These are phyloP conservation scores for Dothistroma septosporum DNA, from an alignment of 2,329 filamentous ascomycete genomes.

Conservation along the genomic window DNA sequence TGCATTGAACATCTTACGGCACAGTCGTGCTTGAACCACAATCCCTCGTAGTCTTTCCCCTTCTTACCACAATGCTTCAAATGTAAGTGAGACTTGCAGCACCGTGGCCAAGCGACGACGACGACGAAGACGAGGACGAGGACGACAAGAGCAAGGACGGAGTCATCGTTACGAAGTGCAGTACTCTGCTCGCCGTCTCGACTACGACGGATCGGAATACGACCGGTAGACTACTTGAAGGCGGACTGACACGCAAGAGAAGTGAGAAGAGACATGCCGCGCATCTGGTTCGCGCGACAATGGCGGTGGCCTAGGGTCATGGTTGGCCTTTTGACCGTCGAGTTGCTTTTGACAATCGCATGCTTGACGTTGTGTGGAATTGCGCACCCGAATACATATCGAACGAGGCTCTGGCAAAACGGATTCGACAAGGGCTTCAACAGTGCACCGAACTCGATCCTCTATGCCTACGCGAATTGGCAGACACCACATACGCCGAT, in stretches of 20 bases:
- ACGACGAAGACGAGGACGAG: slow-evolving; percentile 2
- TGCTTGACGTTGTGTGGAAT: slow-evolving; percentile 68
- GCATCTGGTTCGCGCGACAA: slow-evolving; percentile 40
- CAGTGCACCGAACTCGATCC: slow-evolving; percentile 63
- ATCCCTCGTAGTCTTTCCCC: neutral
- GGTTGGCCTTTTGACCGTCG: slow-evolving; percentile 58
- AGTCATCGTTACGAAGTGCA: neutral
- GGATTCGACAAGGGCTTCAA: slow-evolving; percentile 69
- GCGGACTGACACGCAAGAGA: neutral
- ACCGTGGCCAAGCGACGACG: neutral
- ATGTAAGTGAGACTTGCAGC: slow-evolving; percentile 1
- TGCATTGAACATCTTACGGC: neutral
- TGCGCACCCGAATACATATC: slow-evolving; percentile 67
- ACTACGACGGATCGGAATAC: neutral
- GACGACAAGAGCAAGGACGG: neutral
- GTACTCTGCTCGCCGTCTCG: neutral
- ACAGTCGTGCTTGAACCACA: slow-evolving; percentile 1
- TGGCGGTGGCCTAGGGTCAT: slow-evolving; percentile 53
- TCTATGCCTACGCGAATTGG: slow-evolving; percentile 73
- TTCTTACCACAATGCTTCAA: neutral
- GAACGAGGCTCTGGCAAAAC: slow-evolving; percentile 68
- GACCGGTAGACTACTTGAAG: neutral
- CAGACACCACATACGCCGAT: slow-evolving; percentile 58
- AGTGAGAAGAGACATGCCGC: slow-evolving; percentile 6
- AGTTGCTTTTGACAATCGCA: slow-evolving; percentile 62